Conservation (phyloP, 2,329 filamentous ascomycete genomes). For the Epichloe sibirici region DNA sequence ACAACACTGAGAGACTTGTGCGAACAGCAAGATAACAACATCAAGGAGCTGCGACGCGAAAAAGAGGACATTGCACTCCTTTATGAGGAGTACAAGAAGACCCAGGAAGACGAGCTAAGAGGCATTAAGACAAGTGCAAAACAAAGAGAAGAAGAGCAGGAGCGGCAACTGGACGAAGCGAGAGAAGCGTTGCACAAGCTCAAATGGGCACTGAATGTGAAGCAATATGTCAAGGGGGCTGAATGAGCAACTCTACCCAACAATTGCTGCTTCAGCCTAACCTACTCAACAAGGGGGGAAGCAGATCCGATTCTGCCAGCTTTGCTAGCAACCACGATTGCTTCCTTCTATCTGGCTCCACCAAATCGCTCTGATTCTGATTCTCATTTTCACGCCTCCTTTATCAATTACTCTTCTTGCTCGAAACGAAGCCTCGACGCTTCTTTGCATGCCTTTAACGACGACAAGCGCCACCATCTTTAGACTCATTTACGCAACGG, state of each 20-base stretch:
- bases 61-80: constrained; percentile 48
- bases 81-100: constrained; percentile 52
- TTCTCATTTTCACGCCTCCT: too few relatives aligned
- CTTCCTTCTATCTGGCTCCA: neutral
- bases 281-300: neutral
- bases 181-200: constrained; percentile 53
- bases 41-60: constrained; percentile 45
- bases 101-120: constrained; percentile 49
- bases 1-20: constrained; percentile 53
- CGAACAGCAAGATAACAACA: constrained; percentile 61
- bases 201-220: constrained; percentile 59
- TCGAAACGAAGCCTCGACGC: neutral
- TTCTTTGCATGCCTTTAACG: neutral
- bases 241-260: constrained; percentile 21
- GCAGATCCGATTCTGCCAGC: too few relatives aligned
- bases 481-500: neutral
- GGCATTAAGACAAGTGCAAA: constrained; percentile 46
- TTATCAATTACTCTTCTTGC: too few relatives aligned
- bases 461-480: neutral
- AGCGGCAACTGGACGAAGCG: constrained; percentile 44
- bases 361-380: neutral
- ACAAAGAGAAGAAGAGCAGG: constrained; percentile 48
- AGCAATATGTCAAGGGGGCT: constrained; percentile 45
- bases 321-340: neutral
- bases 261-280: neutral